A percentile compares a stretch with the other conserved stretches of the same genome.
Evolutionary conservation across 2,329 filamentous ascomycete species (phyloP).

Genomic region (Chaetothyriales sp.): DNA sequence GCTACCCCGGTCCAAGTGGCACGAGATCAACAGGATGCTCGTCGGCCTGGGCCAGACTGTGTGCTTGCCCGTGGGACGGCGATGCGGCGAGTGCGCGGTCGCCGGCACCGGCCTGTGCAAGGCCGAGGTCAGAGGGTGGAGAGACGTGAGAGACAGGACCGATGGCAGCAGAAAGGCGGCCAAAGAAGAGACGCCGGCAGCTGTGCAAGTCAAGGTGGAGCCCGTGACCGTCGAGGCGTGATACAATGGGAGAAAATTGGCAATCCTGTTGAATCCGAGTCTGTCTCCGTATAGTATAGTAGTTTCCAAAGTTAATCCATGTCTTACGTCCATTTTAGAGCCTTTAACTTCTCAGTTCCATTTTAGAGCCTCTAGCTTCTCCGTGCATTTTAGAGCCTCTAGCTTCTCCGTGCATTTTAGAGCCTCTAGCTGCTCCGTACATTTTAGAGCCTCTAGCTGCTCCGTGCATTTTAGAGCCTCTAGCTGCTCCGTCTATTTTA

Average conservation of each 20-base stretch:
- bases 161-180: neutral
- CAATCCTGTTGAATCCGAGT: neutral
- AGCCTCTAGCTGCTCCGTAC: slow-evolving; percentile 75
- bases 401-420: slow-evolving; percentile 61
- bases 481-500: neutral
- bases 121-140: slow-evolving; percentile 53
- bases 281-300: too few relatives aligned
- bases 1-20: slow-evolving; percentile 75
- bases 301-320: too few relatives aligned
- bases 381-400: slow-evolving; percentile 49
- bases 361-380: slow-evolving; percentile 60
- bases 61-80: slow-evolving; percentile 64
- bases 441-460: slow-evolving; percentile 55
- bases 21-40: slow-evolving; percentile 79
- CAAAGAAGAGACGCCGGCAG: neutral
- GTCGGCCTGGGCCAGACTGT: slow-evolving; percentile 81
- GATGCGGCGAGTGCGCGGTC: slow-evolving; percentile 76
- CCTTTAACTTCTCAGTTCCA: slow-evolving; percentile 78
- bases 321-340: neutral
- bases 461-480: too few relatives aligned
- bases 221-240: too few relatives aligned
- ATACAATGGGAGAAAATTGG: neutral
- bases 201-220: neutral
- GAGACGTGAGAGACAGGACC: slow-evolving; percentile 20
- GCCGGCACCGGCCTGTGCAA: slow-evolving; percentile 64